phyloP scores from a whole-genome alignment of 805 yeast species.

The Yamadazyma laniorum region DNA sequence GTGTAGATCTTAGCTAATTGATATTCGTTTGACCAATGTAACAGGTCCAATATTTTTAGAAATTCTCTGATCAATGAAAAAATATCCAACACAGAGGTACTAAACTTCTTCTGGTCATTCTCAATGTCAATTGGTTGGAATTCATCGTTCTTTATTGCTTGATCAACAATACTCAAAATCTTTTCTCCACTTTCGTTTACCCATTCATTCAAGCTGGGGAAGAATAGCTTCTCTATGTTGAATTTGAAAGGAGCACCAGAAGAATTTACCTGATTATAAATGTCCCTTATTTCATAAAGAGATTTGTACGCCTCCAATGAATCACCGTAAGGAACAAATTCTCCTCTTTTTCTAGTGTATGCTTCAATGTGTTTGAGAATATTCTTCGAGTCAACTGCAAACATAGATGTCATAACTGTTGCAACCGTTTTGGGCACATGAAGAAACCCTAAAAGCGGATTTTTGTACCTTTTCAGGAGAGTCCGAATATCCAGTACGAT shows the following conservation, averaged over 20 bases:
- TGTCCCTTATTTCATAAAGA: conserved; percentile 50
- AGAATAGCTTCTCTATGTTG: conserved; percentile 56
- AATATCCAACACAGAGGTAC: conserved; percentile 66
- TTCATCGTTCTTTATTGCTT: conserved; percentile 57
- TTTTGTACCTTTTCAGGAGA: conserved; percentile 58
- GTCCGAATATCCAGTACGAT: conserved; percentile 49
- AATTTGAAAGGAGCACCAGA: conserved; percentile 45
- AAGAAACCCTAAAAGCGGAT: conserved; percentile 59
- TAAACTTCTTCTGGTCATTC: conserved; percentile 41
- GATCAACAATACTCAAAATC: conserved; percentile 47
- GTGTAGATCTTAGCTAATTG: conserved; percentile 67
- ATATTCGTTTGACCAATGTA: conserved; percentile 64
- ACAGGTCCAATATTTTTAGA: conserved; percentile 52
- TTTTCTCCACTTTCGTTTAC: conserved; percentile 45
- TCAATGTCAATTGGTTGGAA: conserved; percentile 51
- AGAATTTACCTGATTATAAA: conserved; percentile 48
- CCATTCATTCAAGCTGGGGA: conserved; percentile 36
- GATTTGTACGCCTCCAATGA: conserved; percentile 56
- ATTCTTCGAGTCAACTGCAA: conserved; percentile 51
- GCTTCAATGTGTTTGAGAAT: conserved; percentile 51
- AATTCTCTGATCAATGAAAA: conserved; percentile 62
- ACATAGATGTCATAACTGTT: conserved; percentile 48
- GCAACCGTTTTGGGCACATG: conserved; percentile 51
- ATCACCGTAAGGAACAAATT: conserved; percentile 49
- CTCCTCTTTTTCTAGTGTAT: conserved; percentile 30